Percentiles rank a stretch among this genome's conserved stretches.
phyloP scores from a whole-genome alignment of 2,329 filamentous ascomycete species.

The Aspergillus sp. region DNA sequence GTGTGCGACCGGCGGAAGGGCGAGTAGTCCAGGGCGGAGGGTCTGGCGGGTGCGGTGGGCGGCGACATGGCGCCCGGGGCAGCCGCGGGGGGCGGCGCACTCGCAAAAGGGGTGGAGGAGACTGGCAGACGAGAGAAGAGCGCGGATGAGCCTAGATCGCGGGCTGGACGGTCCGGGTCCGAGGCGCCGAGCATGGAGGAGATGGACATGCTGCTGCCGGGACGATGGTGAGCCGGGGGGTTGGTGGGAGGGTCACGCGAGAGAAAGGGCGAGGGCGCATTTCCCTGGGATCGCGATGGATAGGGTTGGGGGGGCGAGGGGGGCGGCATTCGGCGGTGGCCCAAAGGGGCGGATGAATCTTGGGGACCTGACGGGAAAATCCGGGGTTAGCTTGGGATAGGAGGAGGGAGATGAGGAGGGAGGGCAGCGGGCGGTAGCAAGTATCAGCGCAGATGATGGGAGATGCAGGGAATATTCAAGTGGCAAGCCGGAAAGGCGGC shows the following conservation, averaged over 20 bases:
- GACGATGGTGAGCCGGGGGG: constrained; percentile 51
- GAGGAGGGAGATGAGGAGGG: not conserved
- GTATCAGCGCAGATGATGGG: not conserved
- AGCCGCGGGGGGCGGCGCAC: constrained; percentile 29
- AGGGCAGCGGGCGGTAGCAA: too few species aligned
- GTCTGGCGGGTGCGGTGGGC: constrained; percentile 40
- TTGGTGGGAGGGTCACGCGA: constrained; percentile 57
- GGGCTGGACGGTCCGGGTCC: constrained; percentile 47
- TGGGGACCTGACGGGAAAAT: constrained; percentile 13
- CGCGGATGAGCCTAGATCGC: constrained; percentile 45
- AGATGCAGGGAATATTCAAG: not conserved
- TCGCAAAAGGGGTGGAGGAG: constrained; percentile 32
- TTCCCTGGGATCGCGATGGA: constrained; percentile 40
- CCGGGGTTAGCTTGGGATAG: constrained; percentile 12
- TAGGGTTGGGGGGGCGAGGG: constrained; percentile 52
- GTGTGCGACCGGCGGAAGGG: constrained; percentile 68
- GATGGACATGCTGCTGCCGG: constrained; percentile 69
- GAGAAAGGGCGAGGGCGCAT: constrained; percentile 39
- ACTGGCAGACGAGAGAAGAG: constrained; percentile 49
- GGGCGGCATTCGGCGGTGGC: constrained; percentile 49
- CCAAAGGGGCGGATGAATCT: constrained; percentile 35
- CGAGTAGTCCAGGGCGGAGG: constrained; percentile 57
- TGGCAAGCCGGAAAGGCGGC: too few species aligned
- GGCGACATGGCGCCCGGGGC: constrained; percentile 43
- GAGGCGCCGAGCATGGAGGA: constrained; percentile 65